Percentiles rank a stretch among this genome's conserved stretches.
Evolutionary conservation across 768 basidiomycete species (phyloP).

Genomic region (Mycena albidolilacea): DNA sequence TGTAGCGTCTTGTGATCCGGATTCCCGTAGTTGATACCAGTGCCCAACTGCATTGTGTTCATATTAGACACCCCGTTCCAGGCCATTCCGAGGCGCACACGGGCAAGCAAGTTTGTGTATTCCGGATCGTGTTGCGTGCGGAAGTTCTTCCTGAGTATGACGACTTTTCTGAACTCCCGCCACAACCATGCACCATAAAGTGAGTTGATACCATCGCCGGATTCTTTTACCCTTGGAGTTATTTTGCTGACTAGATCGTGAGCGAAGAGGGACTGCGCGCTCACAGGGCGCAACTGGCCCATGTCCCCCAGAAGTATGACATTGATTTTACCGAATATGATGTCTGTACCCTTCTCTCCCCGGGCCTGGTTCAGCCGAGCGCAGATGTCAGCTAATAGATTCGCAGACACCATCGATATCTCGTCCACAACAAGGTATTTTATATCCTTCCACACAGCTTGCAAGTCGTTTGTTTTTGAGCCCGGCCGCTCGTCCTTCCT

Average conservation of each 20-base stretch:
- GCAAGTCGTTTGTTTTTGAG: neutral
- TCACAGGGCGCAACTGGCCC: neutral
- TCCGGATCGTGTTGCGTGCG: neutral
- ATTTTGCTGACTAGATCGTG: neutral
- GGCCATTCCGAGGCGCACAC: neutral
- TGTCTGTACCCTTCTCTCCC: neutral
- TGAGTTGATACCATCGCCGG: neutral
- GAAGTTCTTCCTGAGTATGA: neutral
- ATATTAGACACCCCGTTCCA: neutral
- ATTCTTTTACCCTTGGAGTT: neutral
- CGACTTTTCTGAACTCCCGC: neutral
- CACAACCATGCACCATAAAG: constrained; percentile 1
- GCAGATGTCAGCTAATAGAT: neutral
- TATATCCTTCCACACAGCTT: neutral
- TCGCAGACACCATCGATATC: constrained; percentile 1
- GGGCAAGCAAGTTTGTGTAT: neutral
- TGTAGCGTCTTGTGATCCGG: neutral
- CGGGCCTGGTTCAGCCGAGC: neutral
- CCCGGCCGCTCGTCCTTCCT: neutral
- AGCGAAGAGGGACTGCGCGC: neutral
- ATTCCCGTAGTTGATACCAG: neutral
- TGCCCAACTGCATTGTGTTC: neutral
- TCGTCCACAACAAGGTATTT: neutral
- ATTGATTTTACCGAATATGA: neutral
- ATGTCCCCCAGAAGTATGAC: neutral